These are phyloP conservation scores for Oryza coarctata DNA, from an alignment of 176 grass and related monocot genomes.

Conservation along the genomic window DNA sequence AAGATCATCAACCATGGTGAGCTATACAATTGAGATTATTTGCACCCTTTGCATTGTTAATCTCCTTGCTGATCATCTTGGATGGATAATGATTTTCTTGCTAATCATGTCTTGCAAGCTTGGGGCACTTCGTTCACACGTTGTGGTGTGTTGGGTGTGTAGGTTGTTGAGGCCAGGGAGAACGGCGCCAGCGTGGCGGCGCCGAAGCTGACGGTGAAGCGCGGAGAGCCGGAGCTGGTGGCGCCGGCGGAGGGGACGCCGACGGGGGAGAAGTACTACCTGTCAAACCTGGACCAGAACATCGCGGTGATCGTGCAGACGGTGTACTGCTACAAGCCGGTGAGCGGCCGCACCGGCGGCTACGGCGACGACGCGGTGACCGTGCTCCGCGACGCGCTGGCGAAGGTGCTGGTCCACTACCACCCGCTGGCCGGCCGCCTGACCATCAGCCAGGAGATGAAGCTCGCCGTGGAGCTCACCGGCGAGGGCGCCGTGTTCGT, in stretches of 20 bases:
- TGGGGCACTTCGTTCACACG: neutral
- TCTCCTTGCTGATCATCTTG: neutral
- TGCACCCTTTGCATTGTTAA: neutral
- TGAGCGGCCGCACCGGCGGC: neutral
- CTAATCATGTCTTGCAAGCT: neutral
- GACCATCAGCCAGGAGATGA: constrained; percentile 70
- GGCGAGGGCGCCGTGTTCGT: constrained; percentile 76
- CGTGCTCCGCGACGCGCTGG: constrained; percentile 63
- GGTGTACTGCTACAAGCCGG: constrained; percentile 75
- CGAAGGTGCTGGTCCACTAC: constrained; percentile 79
- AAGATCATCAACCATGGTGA: constrained; percentile 41
- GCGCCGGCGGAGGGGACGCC: constrained; percentile 56
- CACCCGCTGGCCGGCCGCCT: constrained; percentile 86
- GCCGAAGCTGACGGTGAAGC: constrained; percentile 47
- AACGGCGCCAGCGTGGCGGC: neutral
- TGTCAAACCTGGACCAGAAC: constrained; percentile 99
- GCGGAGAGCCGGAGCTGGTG: constrained; percentile 51
- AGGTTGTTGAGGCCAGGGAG: constrained; percentile 56
- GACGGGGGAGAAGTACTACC: constrained; percentile 72
- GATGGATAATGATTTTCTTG: neutral
- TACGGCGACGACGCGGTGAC: constrained; percentile 29
- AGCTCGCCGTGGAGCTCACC: constrained; percentile 77
- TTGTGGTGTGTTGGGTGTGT: neutral
- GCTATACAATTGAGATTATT: neutral
- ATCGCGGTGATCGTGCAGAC: constrained; percentile 88